phyloP scores from a whole-genome alignment of 139 green algal species.

The Diplosphaera chodatii region DNA sequence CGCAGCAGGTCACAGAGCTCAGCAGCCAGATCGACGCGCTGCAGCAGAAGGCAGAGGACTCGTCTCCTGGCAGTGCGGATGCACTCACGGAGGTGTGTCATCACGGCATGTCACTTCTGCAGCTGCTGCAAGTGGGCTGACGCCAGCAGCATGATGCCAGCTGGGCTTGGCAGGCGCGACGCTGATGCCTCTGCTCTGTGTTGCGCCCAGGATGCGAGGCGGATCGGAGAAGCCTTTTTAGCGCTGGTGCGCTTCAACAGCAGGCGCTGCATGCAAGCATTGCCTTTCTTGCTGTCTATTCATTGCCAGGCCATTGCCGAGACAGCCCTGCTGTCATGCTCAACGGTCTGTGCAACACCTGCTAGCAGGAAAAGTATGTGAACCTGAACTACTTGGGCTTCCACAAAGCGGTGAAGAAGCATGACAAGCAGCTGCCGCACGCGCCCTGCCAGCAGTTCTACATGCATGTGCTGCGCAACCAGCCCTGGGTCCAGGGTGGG shows the following conservation, averaged over 20 bases:
- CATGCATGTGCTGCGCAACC: conserved; percentile 79
- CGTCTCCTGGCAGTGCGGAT: conserved; percentile 20
- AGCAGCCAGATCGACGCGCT: conserved; percentile 40
- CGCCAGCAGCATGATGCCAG: too few species aligned
- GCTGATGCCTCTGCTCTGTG: too few species aligned
- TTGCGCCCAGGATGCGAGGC: conserved; percentile 75
- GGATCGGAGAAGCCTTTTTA: conserved; percentile 78
- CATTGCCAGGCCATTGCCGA: too few species aligned
- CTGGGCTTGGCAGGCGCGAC: too few species aligned
- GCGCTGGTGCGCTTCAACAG: conserved; percentile 47
- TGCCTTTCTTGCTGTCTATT: too few species aligned
- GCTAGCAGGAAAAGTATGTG: conserved; percentile 82
- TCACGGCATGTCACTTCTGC: too few species aligned
- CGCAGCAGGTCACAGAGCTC: conserved; percentile 55
- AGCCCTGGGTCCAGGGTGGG: conserved; percentile 68
- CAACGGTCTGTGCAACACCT: too few species aligned
- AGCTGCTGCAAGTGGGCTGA: too few species aligned
- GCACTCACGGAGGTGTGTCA: not conserved
- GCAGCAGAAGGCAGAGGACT: conserved; percentile 16
- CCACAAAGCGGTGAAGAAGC: conserved; percentile 95
- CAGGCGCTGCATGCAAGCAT: too few species aligned
- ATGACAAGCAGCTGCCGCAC: conserved; percentile 84
- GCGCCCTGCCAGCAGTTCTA: conserved; percentile 83
- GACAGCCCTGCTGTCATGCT: too few species aligned
- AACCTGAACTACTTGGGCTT: conserved; percentile 92